phyloP scores from a whole-genome alignment of 1,139 yeast species.

The Lodderomyces elongisporus region DNA sequence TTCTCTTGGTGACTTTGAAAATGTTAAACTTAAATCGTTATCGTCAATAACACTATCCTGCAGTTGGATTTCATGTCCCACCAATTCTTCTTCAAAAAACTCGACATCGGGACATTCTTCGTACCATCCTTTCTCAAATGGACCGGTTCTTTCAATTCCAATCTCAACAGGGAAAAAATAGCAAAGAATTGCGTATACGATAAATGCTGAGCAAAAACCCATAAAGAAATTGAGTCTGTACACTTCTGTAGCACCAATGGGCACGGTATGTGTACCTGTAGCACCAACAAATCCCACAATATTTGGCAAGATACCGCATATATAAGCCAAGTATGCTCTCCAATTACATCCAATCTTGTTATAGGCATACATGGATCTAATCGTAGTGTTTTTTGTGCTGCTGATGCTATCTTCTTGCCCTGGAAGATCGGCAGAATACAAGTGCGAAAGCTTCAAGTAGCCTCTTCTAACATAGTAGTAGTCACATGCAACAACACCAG shows the following conservation, averaged over 20 bases:
- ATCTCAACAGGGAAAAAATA: constrained; percentile 50
- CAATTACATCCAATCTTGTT: constrained; percentile 67
- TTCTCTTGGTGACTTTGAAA: constrained; percentile 1
- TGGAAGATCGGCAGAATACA: constrained; percentile 45
- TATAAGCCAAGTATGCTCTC: constrained; percentile 72
- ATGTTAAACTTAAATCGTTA: constrained; percentile 1
- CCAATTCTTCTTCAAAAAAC: constrained; percentile 48
- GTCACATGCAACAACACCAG: constrained; percentile 77
- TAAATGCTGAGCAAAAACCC: constrained; percentile 60
- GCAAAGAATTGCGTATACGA: constrained; percentile 47
- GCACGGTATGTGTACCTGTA: constrained; percentile 59
- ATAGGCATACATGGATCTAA: constrained; percentile 50
- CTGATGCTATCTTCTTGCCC: too few species aligned
- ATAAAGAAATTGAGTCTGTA: constrained; percentile 70
- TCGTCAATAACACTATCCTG: constrained; percentile 15
- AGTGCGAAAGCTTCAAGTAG: constrained; percentile 54
- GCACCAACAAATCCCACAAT: constrained; percentile 88
- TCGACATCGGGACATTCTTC: constrained; percentile 62
- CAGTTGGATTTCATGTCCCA: constrained; percentile 28
- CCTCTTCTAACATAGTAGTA: constrained; percentile 78
- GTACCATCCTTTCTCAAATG: constrained; percentile 57
- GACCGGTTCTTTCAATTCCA: constrained; percentile 50
- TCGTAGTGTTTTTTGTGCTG: constrained; percentile 16
- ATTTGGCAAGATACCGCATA: constrained; percentile 74
- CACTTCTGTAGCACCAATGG: constrained; percentile 69